These are phyloP conservation scores for Elaeagnus macrophylla DNA, from an alignment of 306 rosid species.

Conservation along the genomic window DNA sequence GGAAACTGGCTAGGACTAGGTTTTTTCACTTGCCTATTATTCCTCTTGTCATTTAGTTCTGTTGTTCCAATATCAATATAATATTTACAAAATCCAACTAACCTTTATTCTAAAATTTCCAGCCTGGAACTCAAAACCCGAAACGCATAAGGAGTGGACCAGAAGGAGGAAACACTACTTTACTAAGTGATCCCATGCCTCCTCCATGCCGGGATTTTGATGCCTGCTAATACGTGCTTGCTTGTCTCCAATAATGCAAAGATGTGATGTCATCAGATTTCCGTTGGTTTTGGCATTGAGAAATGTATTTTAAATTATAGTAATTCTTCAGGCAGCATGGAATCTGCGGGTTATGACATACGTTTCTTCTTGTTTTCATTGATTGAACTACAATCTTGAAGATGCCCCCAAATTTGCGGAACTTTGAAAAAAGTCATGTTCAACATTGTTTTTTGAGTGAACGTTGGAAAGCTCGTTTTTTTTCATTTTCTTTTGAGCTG, in stretches of 20 bases:
- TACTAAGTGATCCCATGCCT: conserved; percentile 66
- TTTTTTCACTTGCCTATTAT: conserved; percentile 6
- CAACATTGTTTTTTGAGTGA: not conserved
- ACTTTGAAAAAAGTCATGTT: not conserved
- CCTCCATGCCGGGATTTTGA: conserved; percentile 95
- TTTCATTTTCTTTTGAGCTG: too few species aligned
- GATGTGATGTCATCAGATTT: conserved; percentile 42
- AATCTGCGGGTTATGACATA: conserved; percentile 7
- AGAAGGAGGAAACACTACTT: conserved; percentile 90
- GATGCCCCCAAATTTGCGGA: not conserved
- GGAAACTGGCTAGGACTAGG: conserved; percentile 10
- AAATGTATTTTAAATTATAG: conserved; percentile 29
- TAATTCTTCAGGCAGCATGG: conserved; percentile 11
- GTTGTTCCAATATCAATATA: conserved; percentile 1
- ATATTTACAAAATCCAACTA: not conserved
- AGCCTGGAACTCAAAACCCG: conserved; percentile 92
- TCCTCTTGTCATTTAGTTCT: not conserved
- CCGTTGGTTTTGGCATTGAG: conserved; percentile 27
- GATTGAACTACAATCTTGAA: conserved; percentile 2
- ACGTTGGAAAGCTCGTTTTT: too few species aligned
- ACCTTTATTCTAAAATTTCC: conserved; percentile 9
- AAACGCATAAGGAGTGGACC: conserved; percentile 68
- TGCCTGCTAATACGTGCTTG: conserved; percentile 47
- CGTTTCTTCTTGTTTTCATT: conserved; percentile 12
- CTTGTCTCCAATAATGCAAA: conserved; percentile 61